Evolutionary conservation across 257 asterid genomes (phyloP), one percentile per base, ranked within the genome.

Genomic region (Solanum etuberosum): DNA sequence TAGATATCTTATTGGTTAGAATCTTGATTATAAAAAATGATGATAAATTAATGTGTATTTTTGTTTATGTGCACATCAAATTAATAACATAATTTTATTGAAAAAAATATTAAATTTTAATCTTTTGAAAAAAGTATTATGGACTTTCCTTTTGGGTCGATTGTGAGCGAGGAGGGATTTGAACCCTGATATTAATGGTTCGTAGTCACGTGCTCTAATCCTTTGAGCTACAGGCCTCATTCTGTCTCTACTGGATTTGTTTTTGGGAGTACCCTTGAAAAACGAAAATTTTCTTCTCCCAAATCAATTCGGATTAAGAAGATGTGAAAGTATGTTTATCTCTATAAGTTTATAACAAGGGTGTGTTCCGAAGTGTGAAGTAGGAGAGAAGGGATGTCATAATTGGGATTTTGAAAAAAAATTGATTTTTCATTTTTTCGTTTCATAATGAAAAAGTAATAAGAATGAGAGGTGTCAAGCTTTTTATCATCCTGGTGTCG

Each of bases 101-200:
- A 9, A 37, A 37, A 37, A 37, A n/a, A 63, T 2, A 63, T 9
- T 61, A 61, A 9, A 10, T 11, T 3, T 15, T 68, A 15, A 29
- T 68, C 9, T 6, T 68, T 31, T 29, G 38, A 27, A 68, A 29
- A 29, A 68, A 2, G n/a, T 68, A 31, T 3, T 14, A 67, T 0
- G 18, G 0, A 14, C 3, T 59, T 59, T 0, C 0, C 0, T 21
- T 59, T 59, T 1, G 3, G 6, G 0, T 0, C 0, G 3, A 0
- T 2, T 23, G 3, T 59, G 14, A 9, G 0, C 4, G 5, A 3
- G 5, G 27, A 8, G 13, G 0, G 0, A 59, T 21, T 59, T 1
- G 5, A 59, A 9, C 0, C 0, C 2, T 0, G 1, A 59, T 0
- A 21, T 59, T 23, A 0, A 1, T 59, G 29, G 0, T 3, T 59